Evolutionary conservation across 495 filamentous ascomycete genomes (phyloP), one percentile per base, ranked within the genome.

Genomic region (Daldinia childiae): DNA sequence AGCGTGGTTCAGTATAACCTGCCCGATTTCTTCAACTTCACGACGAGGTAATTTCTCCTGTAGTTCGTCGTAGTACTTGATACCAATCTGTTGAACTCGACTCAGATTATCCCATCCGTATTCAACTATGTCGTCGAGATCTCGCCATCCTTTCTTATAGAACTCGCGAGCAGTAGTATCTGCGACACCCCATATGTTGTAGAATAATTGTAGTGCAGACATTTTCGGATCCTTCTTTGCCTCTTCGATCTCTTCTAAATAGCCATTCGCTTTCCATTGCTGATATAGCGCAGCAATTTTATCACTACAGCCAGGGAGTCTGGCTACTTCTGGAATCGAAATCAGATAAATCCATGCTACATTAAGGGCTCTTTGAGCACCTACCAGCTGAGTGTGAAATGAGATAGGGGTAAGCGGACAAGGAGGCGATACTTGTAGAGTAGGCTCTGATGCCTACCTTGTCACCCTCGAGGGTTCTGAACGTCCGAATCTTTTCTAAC

Each of bases 61-160:
- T 50, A 99, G 91, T 60, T 98, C 95, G 51, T 96, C 92, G 76
- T 94, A 97, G 77, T 90, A 98, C 76, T 98, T 98, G n/a, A 98
- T 78, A 0, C 95, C 95, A 52, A 99, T 97, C 76, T 98, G 94
- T 77, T 97, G 94, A 1, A 91, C 91, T 15, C 94, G 87, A 0
- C 84, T 90, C 0, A 98, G 83, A 0, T 70, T 79, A 39, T 83
- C 73, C 96, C 96, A 99, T 26, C 92, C 94, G 69, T 90, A 82
- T 72, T 96, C 91, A 62, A 97, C 83, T 6, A 98, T 82, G 73
- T 98, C 94, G 74, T 98, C 94, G 8, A 83, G 64, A 66, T 84
- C 81, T 30, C 83, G 76, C 92, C 92, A 97, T 32, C 90, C 89
- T 51, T 88, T 87, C 77, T 90, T 93, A 81, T 93, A 95, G 74